These are phyloP conservation scores for Penicillium psychrosexuale DNA, from an alignment of 2,329 filamentous ascomycete genomes.

Conservation along the genomic window DNA sequence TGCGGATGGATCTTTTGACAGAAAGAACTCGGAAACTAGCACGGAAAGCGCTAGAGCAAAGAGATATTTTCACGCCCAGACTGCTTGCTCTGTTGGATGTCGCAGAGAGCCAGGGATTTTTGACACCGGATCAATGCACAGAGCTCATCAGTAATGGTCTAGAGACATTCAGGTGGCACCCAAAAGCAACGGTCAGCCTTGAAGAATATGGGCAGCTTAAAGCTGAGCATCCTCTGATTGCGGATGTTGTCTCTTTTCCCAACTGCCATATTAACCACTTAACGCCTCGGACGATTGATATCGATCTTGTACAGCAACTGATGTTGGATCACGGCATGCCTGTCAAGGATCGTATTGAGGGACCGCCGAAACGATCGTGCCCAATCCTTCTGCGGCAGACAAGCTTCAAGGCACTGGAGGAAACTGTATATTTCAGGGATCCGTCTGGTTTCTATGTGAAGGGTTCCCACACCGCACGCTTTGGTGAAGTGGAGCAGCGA, in stretches of 20 bases:
- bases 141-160: slow-evolving; percentile 46
- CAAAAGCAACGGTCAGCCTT: slow-evolving; percentile 39
- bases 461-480: slow-evolving; percentile 50
- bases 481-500: slow-evolving; percentile 55
- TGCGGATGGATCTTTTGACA: slow-evolving; percentile 45
- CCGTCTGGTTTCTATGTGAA: slow-evolving; percentile 18
- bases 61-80: slow-evolving; percentile 44
- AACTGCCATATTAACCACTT: slow-evolving; percentile 55
- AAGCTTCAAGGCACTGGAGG: slow-evolving; percentile 53
- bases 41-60: slow-evolving; percentile 32
- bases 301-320: slow-evolving; percentile 42
- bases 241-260: slow-evolving; percentile 46
- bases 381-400: slow-evolving; percentile 53
- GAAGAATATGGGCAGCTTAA: slow-evolving; percentile 45
- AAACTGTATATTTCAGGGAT: slow-evolving; percentile 44
- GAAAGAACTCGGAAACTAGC: slow-evolving; percentile 34
- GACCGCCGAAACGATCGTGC: slow-evolving; percentile 46
- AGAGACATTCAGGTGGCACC: slow-evolving; percentile 50
- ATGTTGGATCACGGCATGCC: slow-evolving; percentile 46
- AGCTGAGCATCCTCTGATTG: slow-evolving; percentile 48
- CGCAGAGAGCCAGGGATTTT: slow-evolving; percentile 30
- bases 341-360: slow-evolving; percentile 52
- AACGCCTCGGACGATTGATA: slow-evolving; percentile 52
- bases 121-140: slow-evolving; percentile 32
- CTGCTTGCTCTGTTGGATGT: slow-evolving; percentile 39